Evolutionary conservation across 2,329 filamentous ascomycete species (phyloP).

Genomic region (Pestalotiopsis sp.): DNA sequence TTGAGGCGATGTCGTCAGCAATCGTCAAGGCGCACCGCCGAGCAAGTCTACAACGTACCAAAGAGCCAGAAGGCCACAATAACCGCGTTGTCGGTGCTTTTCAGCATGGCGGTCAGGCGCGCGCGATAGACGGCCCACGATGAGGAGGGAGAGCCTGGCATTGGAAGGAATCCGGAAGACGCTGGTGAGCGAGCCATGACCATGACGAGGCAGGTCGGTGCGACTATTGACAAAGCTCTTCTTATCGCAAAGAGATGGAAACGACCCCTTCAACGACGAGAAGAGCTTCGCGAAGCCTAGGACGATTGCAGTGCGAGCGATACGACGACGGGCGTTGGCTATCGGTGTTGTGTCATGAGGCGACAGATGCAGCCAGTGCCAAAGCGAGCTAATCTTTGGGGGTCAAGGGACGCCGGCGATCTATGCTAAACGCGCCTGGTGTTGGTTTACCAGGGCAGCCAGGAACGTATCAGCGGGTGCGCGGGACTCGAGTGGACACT

Average conservation of each 20-base stretch:
- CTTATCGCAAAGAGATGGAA: background rate
- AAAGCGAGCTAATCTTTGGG: too few relatives aligned
- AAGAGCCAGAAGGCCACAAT: conserved; percentile 90
- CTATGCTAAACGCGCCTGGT: too few relatives aligned
- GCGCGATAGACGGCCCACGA: conserved; percentile 77
- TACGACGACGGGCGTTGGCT: background rate
- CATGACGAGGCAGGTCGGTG: background rate
- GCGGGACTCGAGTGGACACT: too few relatives aligned
- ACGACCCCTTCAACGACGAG: background rate
- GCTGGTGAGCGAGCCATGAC: conserved; percentile 9
- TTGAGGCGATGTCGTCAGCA: background rate
- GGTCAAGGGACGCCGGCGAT: too few relatives aligned
- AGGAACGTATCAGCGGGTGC: too few relatives aligned
- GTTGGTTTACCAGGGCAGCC: too few relatives aligned
- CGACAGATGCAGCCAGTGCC: too few relatives aligned
- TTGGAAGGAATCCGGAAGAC: conserved; percentile 46
- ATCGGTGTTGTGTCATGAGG: background rate
- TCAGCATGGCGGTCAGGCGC: conserved; percentile 64
- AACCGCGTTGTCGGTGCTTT: conserved; percentile 71
- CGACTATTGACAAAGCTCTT: background rate
- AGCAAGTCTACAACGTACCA: conserved; percentile 56
- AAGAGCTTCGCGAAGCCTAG: background rate
- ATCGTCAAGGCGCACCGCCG: background rate
- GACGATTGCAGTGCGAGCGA: background rate
- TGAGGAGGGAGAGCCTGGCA: conserved; percentile 61